Evolutionary conservation across 2,329 filamentous ascomycete genomes (phyloP).

Genomic region (Colletotrichum endophyticum): DNA sequence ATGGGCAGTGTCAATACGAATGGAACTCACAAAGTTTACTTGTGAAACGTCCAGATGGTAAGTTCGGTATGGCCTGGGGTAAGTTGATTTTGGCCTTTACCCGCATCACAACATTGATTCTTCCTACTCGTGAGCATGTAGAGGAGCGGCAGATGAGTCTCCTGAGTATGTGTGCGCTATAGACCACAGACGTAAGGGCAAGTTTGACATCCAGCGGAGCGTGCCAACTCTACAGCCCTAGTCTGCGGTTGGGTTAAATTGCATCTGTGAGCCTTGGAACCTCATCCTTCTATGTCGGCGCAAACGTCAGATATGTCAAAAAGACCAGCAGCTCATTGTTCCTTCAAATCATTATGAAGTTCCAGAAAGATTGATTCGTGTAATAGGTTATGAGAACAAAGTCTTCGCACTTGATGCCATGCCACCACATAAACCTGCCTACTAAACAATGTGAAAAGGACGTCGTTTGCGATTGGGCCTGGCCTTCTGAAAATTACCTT

Average conservation of each 20-base stretch:
- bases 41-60: neutral
- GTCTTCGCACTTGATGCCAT: neutral
- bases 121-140: neutral
- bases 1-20: neutral
- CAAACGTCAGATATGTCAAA: neutral
- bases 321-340: neutral
- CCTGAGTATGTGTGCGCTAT: neutral
- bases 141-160: neutral
- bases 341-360: neutral
- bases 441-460: neutral
- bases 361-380: neutral
- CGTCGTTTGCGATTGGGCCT: neutral
- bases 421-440: neutral
- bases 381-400: neutral
- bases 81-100: neutral
- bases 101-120: neutral
- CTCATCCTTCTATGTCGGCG: too few species aligned
- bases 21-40: neutral
- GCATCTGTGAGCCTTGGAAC: too few species aligned
- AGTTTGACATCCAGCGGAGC: neutral
- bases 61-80: neutral
- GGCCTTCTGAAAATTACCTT: neutral
- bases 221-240: neutral
- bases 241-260: neutral
- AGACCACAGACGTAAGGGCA: neutral